Base-by-base conservation (phyloP, 2,329 filamentous ascomycete genomes). In the Aspergillus alliaceus region DNA sequence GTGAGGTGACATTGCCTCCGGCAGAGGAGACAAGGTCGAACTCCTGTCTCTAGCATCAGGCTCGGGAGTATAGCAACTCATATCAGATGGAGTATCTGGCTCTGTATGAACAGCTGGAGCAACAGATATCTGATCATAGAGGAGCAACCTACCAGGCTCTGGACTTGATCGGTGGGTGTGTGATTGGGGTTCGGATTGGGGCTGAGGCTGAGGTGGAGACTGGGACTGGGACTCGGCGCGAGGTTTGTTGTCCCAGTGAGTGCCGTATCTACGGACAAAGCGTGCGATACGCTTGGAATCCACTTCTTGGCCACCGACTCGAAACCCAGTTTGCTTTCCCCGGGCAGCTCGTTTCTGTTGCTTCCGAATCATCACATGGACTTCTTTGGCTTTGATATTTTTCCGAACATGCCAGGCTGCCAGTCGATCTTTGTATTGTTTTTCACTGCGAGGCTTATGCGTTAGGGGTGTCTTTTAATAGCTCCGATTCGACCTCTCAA, bases 391-490 rank as follows among this genome's bases (percentile, higher is more conserved):
- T 60, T 74, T 74, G 61, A 74, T 73, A 50, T 74, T 74, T 44
- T 74, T 74, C 27, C 72, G 70, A 40, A 74, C 62, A 58, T 73
- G 66, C 72, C 72, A 74, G 34, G 69, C 67, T 12, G 71, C 69
- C 6, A 74, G 67, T 24, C 72, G 71, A 56, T 74, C 71, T 67
- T 74, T 74, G 60, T 73, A 74, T 63, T 74, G 71, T 60, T 73
- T 74, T 65, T 74, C 72, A 61, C 72, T 74, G 58, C 15, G 39
- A 60, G 29, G 42, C 40, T 39, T 56, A 24, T 48, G 59, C 65
- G 64, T 68, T 59, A 60, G 48, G 56, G 49, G 40, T 51, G 56
- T 50, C 39, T 46, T 34, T 48, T 3, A 48, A 48, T 40, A 22
- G 25, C 29, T 40, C 20, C 40, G 50, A 54, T 53, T 52, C 22